Evolutionary conservation across 1,284 basidiomycete species (phyloP).

Genomic region (Tylopilus orsonianus): DNA sequence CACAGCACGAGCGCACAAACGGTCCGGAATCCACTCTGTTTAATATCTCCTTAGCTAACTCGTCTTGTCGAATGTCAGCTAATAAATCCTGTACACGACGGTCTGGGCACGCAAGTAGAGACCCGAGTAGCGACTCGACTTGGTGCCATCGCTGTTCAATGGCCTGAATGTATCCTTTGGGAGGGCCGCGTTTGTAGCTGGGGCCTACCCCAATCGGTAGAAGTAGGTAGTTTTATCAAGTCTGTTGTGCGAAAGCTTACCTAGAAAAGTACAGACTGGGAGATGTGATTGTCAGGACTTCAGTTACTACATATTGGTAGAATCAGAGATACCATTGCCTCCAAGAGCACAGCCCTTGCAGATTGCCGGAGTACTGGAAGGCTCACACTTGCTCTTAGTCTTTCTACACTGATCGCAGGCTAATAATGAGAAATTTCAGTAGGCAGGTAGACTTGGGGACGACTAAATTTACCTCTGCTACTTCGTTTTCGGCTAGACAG

Average conservation of each 20-base stretch:
- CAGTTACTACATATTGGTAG: neutral
- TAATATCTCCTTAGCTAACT: conserved; percentile 69
- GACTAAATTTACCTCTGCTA: conserved; percentile 53
- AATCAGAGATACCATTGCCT: conserved; percentile 52
- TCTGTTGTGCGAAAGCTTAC: conserved; percentile 36
- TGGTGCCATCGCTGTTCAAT: conserved; percentile 89
- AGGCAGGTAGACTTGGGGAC: conserved; percentile 2
- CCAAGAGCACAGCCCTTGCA: conserved; percentile 71
- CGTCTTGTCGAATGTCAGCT: conserved; percentile 66
- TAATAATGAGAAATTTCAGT: conserved; percentile 29
- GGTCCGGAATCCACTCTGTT: conserved; percentile 72
- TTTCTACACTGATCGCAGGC: conserved; percentile 85
- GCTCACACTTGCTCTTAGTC: conserved; percentile 84
- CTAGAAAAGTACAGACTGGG: conserved; percentile 76
- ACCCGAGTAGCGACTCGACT: conserved; percentile 80
- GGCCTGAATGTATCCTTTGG: conserved; percentile 87
- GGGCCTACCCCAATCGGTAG: conserved; percentile 49
- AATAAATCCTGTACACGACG: conserved; percentile 68
- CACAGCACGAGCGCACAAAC: conserved; percentile 46
- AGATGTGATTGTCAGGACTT: conserved; percentile 14
- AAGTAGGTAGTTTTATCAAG: neutral
- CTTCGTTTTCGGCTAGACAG: conserved; percentile 58
- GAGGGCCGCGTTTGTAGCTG: conserved; percentile 82
- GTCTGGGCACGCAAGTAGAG: conserved; percentile 73
- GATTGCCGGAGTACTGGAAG: conserved; percentile 45